These are phyloP conservation scores for Hypoxylon rickii DNA, from an alignment of 495 filamentous ascomycete genomes.

Conservation along the genomic window DNA sequence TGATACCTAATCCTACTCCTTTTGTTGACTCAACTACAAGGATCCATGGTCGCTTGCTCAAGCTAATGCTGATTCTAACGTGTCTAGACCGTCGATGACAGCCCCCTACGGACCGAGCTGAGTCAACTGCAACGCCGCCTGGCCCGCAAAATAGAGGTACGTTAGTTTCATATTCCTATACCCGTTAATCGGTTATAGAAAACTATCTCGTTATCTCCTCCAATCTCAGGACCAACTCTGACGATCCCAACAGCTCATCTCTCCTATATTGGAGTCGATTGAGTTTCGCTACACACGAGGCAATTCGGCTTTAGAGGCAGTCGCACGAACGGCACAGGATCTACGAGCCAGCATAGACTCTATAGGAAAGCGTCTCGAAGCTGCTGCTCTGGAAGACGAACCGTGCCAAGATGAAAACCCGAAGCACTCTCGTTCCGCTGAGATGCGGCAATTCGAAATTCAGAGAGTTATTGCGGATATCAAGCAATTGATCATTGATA, in stretches of 20 bases:
- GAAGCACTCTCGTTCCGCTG: conserved; percentile 42
- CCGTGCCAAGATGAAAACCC: conserved; percentile 55
- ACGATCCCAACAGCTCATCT: conserved; percentile 26
- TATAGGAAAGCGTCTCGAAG: conserved; percentile 77
- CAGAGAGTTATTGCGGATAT: conserved; percentile 75
- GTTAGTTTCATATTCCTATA: conserved; percentile 11
- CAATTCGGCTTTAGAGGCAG: conserved; percentile 92
- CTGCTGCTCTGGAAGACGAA: conserved; percentile 69
- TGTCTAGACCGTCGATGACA: conserved; percentile 33
- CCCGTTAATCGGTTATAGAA: conserved; percentile 2
- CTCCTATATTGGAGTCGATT: conserved; percentile 39
- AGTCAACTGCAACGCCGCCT: conserved; percentile 36
- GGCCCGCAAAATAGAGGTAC: conserved; percentile 41
- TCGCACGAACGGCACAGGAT: conserved; percentile 81
- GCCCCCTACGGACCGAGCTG: conserved; percentile 34
- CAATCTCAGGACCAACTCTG: conserved; percentile 1
- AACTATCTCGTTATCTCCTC: background rate
- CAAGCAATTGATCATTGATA: conserved; percentile 71
- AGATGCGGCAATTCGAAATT: conserved; percentile 61
- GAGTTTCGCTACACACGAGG: conserved; percentile 59
- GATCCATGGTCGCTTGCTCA: background rate
- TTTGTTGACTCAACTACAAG: background rate
- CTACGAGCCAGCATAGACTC: conserved; percentile 87
- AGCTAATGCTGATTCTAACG: conserved; percentile 12
- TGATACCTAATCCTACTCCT: background rate